A percentile compares a stretch with the other conserved stretches of the same genome.
Evolutionary conservation across 805 yeast genomes (phyloP).

Genomic region (Saturnispora zaruensis): DNA sequence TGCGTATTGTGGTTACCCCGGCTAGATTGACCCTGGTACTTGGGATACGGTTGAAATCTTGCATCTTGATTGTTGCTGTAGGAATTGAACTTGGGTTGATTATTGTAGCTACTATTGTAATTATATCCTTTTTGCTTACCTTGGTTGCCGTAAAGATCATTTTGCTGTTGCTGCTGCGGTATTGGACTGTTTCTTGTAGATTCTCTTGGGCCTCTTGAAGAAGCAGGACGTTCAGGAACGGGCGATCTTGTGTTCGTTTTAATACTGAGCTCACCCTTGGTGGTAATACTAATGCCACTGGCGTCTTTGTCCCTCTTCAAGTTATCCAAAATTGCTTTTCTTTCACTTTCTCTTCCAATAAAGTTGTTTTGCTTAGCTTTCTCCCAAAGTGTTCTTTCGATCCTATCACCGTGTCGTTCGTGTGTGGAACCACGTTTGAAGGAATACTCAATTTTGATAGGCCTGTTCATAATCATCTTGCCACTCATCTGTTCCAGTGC

Average conservation of each 20-base stretch:
- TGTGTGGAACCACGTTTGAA: conserved; percentile 48
- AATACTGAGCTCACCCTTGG: not conserved
- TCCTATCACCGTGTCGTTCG: conserved; percentile 68
- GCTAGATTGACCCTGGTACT: not conserved
- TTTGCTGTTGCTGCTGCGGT: not conserved
- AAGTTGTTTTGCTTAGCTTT: conserved; percentile 22
- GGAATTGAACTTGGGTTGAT: not conserved
- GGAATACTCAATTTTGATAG: conserved; percentile 59
- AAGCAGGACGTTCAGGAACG: not conserved
- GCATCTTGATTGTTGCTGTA: not conserved
- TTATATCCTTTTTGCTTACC: not conserved
- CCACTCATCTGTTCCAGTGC: conserved; percentile 67
- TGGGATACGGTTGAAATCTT: conserved; percentile 3
- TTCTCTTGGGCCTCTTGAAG: not conserved
- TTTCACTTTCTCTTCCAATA: conserved; percentile 6
- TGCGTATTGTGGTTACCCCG: not conserved
- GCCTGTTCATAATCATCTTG: conserved; percentile 57
- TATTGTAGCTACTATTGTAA: not conserved
- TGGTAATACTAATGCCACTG: not conserved
- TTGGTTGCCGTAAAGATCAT: not conserved
- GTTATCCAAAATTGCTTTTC: not conserved
- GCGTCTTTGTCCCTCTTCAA: not conserved
- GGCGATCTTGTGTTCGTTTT: not conserved
- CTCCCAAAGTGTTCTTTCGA: conserved; percentile 61
- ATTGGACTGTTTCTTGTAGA: not conserved